Evolutionary conservation across 352 stramenopile genomes (phyloP).

Genomic region (Phytophthora pini): DNA sequence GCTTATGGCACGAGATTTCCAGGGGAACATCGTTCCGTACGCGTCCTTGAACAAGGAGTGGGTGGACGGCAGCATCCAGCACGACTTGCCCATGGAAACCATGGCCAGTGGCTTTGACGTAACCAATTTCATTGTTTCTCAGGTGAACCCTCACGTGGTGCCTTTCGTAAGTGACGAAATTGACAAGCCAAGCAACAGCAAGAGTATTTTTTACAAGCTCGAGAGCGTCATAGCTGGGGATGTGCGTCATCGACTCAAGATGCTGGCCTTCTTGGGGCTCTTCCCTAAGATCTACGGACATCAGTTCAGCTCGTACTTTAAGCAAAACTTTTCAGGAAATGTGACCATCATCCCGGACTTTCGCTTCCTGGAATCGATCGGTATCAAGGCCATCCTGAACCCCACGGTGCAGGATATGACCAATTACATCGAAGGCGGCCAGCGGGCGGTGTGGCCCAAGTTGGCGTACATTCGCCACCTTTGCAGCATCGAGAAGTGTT

Average conservation of each 20-base stretch:
- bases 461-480: conserved; percentile 94
- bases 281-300: conserved; percentile 87
- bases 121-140: conserved; percentile 93
- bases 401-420: conserved; percentile 77
- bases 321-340: conserved; percentile 97
- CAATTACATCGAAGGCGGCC: conserved; percentile 83
- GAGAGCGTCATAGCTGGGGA: conserved; percentile 88
- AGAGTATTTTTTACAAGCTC: conserved; percentile 74
- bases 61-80: conserved; percentile 93
- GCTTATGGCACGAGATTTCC: conserved; percentile 74
- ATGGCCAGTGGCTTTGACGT: conserved; percentile 95
- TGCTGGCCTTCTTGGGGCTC: conserved; percentile 88
- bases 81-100: conserved; percentile 93
- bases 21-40: conserved; percentile 90
- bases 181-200: conserved; percentile 62
- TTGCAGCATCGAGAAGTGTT: conserved; percentile 91
- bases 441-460: conserved; percentile 91
- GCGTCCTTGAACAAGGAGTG: conserved; percentile 92
- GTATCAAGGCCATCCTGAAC: conserved; percentile 87
- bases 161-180: conserved; percentile 93
- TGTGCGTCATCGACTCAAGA: conserved; percentile 67
- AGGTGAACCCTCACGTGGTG: conserved; percentile 92
- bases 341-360: conserved; percentile 95
- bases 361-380: conserved; percentile 82
- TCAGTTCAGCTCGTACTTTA: conserved; percentile 78